These are phyloP conservation scores for Malassezia caprae DNA, from an alignment of 1,284 basidiomycete species.

Conservation along the genomic window DNA sequence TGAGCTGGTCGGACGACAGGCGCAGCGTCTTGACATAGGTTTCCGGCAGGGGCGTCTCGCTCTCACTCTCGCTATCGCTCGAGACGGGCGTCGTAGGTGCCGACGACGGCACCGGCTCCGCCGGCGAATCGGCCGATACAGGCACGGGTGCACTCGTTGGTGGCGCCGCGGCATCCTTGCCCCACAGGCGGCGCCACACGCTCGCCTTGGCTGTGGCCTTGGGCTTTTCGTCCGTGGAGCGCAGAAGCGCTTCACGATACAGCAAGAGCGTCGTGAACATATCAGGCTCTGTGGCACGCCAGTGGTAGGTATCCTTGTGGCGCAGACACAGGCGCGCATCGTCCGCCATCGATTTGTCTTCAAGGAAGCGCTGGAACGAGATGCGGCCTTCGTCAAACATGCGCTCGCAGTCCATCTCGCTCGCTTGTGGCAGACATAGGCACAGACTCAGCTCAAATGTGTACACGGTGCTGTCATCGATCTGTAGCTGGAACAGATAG, in stretches of 20 bases:
- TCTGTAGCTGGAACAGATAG: conserved; percentile 51
- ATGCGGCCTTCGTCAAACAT: conserved; percentile 51
- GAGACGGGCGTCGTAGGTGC: background rate
- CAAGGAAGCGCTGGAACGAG: conserved; percentile 53
- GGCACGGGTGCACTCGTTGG: background rate
- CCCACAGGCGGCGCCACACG: conserved; percentile 42
- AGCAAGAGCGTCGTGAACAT: conserved; percentile 51
- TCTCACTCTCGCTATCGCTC: background rate
- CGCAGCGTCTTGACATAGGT: conserved; percentile 85
- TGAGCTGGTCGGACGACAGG: conserved; percentile 68
- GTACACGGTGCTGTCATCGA: conserved; percentile 47
- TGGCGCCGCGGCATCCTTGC: background rate
- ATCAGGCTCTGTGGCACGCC: conserved; percentile 53
- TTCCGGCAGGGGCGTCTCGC: conserved; percentile 49
- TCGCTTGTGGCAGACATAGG: conserved; percentile 8
- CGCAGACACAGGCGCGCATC: conserved; percentile 52
- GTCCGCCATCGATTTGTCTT: conserved; percentile 51
- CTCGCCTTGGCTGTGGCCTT: conserved; percentile 16
- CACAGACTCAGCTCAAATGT: conserved; percentile 51
- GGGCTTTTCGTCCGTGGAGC: conserved; percentile 44
- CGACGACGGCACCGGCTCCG: background rate
- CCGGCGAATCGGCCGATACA: no score
- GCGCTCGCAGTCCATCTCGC: conserved; percentile 22
- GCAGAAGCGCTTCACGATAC: conserved; percentile 35
- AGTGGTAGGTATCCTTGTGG: conserved; percentile 51